These are phyloP conservation scores for Cyberlindnera xylosilytica DNA, from an alignment of 805 yeast species.

Conservation along the genomic window DNA sequence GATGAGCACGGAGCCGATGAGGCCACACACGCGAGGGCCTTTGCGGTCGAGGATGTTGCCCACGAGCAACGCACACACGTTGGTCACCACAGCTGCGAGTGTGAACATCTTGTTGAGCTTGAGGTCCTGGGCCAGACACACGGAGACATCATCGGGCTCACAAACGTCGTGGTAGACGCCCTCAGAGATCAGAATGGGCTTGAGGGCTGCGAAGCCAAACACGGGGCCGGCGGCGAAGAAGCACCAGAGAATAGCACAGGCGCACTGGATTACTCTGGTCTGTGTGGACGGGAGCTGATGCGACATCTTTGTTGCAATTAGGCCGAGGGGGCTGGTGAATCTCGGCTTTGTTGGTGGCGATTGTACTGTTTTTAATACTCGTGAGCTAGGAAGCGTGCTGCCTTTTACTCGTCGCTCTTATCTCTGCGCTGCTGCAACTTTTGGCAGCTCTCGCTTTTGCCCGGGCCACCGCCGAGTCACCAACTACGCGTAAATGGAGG, in stretches of 20 bases:
- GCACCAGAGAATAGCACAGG: slow-evolving; percentile 84
- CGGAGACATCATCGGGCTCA: slow-evolving; percentile 23
- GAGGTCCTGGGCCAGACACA: slow-evolving; percentile 78
- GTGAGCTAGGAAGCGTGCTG: too few relatives aligned
- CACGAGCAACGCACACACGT: slow-evolving; percentile 76
- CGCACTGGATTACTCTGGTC: slow-evolving; percentile 12
- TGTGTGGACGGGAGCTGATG: slow-evolving; percentile 7
- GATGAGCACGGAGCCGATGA: slow-evolving; percentile 64
- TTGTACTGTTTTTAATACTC: too few relatives aligned
- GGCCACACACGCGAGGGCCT: slow-evolving; percentile 81
- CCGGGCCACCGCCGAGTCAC: slow-evolving; percentile 5
- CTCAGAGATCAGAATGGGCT: slow-evolving; percentile 74
- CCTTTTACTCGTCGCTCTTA: too few relatives aligned
- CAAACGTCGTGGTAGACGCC: slow-evolving; percentile 73
- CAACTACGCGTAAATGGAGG: not conserved
- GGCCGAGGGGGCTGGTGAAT: too few relatives aligned
- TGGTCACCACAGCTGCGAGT: slow-evolving; percentile 81
- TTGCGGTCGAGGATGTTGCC: slow-evolving; percentile 73
- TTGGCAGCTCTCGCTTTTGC: slow-evolving; percentile 7
- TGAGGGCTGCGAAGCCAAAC: slow-evolving; percentile 94
- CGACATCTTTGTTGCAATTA: too few relatives aligned
- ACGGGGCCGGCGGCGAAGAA: slow-evolving; percentile 88
- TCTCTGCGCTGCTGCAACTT: not conserved
- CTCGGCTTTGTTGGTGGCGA: too few relatives aligned
- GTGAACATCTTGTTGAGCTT: slow-evolving; percentile 81